Percentiles rank a stretch among this genome's conserved stretches.
Conservation (phyloP, 768 basidiomycete species). For the Auricularia auricula-judae region DNA sequence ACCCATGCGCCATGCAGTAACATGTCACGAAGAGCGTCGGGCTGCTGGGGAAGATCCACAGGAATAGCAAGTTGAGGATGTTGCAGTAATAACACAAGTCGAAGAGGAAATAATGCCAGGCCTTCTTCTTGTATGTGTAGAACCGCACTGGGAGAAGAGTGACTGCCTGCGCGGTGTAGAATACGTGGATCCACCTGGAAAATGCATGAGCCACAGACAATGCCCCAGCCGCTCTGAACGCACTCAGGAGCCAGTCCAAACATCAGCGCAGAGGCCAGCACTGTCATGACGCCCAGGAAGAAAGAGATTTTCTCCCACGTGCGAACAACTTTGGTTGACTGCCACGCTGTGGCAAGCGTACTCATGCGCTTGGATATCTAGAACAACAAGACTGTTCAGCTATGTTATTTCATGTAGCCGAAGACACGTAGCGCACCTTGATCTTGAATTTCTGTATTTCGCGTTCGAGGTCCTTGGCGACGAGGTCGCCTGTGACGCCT, state of each 20-base stretch:
- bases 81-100: conserved; percentile 84
- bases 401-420: neutral
- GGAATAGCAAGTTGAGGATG: conserved; percentile 80
- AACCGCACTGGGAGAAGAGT: conserved; percentile 75
- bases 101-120: conserved; percentile 83
- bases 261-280: conserved; percentile 74
- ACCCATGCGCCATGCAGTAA: conserved; percentile 85
- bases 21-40: conserved; percentile 79
- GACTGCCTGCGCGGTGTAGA: conserved; percentile 68
- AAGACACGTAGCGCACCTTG: conserved; percentile 41
- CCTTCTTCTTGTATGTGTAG: conserved; percentile 83
- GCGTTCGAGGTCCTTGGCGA: conserved; percentile 71
- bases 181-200: conserved; percentile 73
- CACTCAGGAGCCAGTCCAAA: conserved; percentile 84
- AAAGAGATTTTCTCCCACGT: conserved; percentile 83
- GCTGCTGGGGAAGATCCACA: conserved; percentile 80
- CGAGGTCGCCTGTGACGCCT: conserved; percentile 55
- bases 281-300: conserved; percentile 86
- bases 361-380: conserved; percentile 77
- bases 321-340: conserved; percentile 78
- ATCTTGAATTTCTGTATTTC: conserved; percentile 81
- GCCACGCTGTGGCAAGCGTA: conserved; percentile 74
- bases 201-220: conserved; percentile 7
- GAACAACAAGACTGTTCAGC: neutral
- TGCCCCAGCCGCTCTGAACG: conserved; percentile 12